phyloP scores from a whole-genome alignment of 202 grass and related monocot species.

The Musa balbisiana region DNA sequence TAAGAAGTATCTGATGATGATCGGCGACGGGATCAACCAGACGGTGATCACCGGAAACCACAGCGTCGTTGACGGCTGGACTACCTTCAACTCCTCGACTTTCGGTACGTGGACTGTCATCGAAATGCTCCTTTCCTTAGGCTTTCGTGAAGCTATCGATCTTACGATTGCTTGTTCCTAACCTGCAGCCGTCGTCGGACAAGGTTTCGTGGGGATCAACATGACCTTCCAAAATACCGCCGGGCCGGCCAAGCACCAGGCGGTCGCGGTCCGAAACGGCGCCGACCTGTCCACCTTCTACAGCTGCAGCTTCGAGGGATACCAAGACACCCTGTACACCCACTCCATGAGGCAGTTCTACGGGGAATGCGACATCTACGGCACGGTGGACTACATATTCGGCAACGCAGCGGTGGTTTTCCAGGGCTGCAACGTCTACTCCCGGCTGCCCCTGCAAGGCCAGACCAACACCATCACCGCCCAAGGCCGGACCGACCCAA shows the following conservation, averaged over 20 bases:
- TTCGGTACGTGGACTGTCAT: constrained; percentile 38
- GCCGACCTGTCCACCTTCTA: constrained; percentile 76
- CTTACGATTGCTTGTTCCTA: neutral
- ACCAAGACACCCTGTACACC: constrained; percentile 89
- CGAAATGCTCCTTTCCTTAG: neutral
- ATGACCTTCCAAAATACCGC: constrained; percentile 85
- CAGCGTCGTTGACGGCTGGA: constrained; percentile 74
- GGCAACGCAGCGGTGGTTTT: constrained; percentile 75
- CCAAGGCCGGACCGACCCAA: constrained; percentile 66
- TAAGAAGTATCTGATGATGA: constrained; percentile 75
- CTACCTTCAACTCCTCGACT: constrained; percentile 80
- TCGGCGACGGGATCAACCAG: constrained; percentile 72
- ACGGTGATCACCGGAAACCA: constrained; percentile 66
- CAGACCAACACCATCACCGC: constrained; percentile 82
- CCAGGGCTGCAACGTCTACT: constrained; percentile 60
- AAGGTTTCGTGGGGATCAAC: constrained; percentile 68
- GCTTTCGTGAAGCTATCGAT: too few species aligned
- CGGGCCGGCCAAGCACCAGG: constrained; percentile 60
- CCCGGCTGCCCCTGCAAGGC: constrained; percentile 43
- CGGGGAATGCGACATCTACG: constrained; percentile 67
- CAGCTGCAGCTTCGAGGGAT: constrained; percentile 76
- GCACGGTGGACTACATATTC: constrained; percentile 89
- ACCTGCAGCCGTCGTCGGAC: constrained; percentile 58
- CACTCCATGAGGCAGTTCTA: constrained; percentile 88
- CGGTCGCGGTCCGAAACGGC: constrained; percentile 59